A percentile compares a stretch with the other conserved stretches of the same genome.
These are phyloP conservation scores for Suillus discolor DNA, from an alignment of 768 basidiomycete genomes.

Conservation along the genomic window DNA sequence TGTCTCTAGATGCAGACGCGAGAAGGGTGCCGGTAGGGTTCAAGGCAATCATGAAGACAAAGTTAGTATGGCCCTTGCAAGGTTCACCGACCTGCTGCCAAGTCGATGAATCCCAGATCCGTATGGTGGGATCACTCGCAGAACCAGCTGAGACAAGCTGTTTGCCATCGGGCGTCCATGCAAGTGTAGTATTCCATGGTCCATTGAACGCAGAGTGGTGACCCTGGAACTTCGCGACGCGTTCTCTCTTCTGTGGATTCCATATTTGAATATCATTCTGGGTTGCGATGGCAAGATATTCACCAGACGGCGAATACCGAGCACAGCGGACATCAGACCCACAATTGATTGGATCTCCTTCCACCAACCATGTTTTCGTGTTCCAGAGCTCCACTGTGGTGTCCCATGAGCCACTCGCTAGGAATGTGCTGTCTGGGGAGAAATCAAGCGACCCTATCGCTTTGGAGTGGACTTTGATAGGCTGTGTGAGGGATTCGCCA, in stretches of 20 bases:
- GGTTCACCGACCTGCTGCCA: background rate
- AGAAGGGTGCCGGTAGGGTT: background rate
- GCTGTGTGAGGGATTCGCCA: background rate
- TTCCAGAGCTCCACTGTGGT: background rate
- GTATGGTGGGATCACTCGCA: fast-evolving
- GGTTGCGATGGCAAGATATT: background rate
- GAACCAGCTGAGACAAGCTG: background rate
- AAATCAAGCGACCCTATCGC: background rate
- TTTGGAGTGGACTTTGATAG: background rate
- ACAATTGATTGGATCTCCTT: background rate
- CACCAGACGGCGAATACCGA: background rate
- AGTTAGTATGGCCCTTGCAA: background rate
- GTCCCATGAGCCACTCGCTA: background rate
- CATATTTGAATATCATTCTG: background rate
- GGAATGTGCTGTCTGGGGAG: background rate
- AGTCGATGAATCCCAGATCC: background rate
- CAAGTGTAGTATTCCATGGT: background rate
- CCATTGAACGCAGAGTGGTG: background rate
- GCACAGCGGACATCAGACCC: background rate
- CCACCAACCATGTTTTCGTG: background rate
- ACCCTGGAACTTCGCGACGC: background rate
- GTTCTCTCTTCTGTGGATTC: background rate
- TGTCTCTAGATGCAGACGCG: background rate
- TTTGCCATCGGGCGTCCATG: background rate
- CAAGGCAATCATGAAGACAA: background rate